Evolutionary conservation across 2,329 filamentous ascomycete species (phyloP), one percentile per base, ranked within the genome.

Genomic region (Stemphylium beticola): DNA sequence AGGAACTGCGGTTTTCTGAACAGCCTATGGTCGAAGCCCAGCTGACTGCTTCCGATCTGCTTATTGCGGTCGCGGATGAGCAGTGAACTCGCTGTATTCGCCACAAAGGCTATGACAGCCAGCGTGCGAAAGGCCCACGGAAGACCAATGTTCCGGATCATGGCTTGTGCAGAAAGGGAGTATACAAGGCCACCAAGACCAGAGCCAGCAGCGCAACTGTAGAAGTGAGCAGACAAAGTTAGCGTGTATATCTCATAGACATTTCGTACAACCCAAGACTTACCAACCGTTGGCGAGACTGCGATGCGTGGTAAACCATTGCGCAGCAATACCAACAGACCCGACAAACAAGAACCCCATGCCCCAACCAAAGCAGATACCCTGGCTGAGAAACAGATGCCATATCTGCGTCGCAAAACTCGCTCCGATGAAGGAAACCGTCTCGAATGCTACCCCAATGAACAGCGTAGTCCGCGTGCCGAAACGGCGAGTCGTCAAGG

Each of bases 261-360:
- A 1, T 2, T 29, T 11, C 26, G 26, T 29, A 29, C 26, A 29
- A 29, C 26, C 5, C 26, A 29, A 29, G 26, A 29, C 26, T 10
- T 29, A 29, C 26, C 90, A 80, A 1, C 88, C 86, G 58, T 89
- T 91, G 10, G 89, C 89, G 12, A 92, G 80, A 24, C 85, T 88
- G 2, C 89, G 82, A 22, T 81, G 82, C 29, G 84, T 86, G 9
- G 80, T 83, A 67, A 93, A 93, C 89, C 89, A 92, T 70, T 92
- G 89, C 2, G 89, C 84, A 0, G 89, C 80, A 10, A 92, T 83
- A 31, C 84, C 84, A 3, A 89, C 87, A 4, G 81, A 85, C 0
- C 85, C 84, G 0, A 89, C 88, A 69, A 92, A 93, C 9, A 88
- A 78, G 53, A 93, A 87, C 0, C 90, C 90, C 82, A 93, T 88